Base-by-base conservation (phyloP, 2,329 filamentous ascomycete genomes). In the Graphilbum fragrans region DNA sequence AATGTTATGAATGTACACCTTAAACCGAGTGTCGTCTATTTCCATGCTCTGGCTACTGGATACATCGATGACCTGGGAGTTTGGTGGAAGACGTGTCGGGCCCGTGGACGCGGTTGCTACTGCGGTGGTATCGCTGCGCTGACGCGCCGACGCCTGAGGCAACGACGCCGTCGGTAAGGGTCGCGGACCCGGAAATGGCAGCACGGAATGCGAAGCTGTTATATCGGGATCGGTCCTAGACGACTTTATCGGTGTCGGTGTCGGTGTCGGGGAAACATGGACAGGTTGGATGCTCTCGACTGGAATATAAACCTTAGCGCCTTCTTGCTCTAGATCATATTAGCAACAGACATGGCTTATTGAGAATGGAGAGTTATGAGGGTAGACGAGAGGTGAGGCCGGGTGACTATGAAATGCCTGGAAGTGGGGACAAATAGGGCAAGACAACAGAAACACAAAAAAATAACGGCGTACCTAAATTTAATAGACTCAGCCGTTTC, bases 1-100 rank as follows among this genome's bases (percentile, higher is more conserved):
- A 10, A 98, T 69, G 60, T 93, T 80, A 66, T 88, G 81, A 52
- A 98, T 87, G 68, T 92, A 95, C 45, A 95, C 77, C 55, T 82
- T 85, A 64, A 94, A 72, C 53, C 84, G 83, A 25, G 84, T 81
- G 61, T 94, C 81, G 62, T 96, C 88, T 46, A 96, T 58, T 43
- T 82, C 73, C 90, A 96, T 95, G 43, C 60, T 55, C 50, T 86
- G 81, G 47, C 74, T 64, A 16, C 19, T 4, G 19, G 8, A n/a
- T 19, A 18, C 33, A 18, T 3, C 6, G 17, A 4, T 18, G 7
- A n/a, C n/a, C n/a, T n/a, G n/a, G n/a, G n/a, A n/a, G n/a, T n/a
- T n/a, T n/a, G n/a, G n/a, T 5, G 19, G n/a, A 4, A 6, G 22
- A 6, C 16, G 25, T 9, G 11, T 3, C 21, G 4, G 21, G 25